phyloP scores from a whole-genome alignment of 352 stramenopile genomes.

The Phytophthora fragariaefolia region DNA sequence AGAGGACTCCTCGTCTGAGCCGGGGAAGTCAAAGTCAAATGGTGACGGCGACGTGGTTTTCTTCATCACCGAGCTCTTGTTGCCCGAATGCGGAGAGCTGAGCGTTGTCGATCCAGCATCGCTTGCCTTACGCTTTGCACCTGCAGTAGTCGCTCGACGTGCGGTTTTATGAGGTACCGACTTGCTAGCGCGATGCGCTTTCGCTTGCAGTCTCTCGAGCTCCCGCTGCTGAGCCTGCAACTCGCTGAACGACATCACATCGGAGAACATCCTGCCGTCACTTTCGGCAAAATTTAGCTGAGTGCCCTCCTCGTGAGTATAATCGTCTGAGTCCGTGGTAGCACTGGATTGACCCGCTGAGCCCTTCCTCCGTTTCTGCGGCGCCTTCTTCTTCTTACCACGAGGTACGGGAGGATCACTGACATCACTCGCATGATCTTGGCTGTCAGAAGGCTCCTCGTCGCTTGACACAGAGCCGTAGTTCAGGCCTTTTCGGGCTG shows the following conservation, averaged over 20 bases:
- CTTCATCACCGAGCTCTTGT: slow-evolving; percentile 26
- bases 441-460: slow-evolving; percentile 2
- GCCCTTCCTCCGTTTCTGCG: slow-evolving; percentile 13
- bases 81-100: neutral
- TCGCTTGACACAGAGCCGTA: slow-evolving; percentile 13
- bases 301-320: slow-evolving; percentile 13
- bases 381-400: slow-evolving; percentile 10
- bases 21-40: slow-evolving; percentile 38
- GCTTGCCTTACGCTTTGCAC: slow-evolving; percentile 37
- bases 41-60: slow-evolving; percentile 34
- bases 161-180: slow-evolving; percentile 13
- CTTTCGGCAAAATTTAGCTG: slow-evolving; percentile 22
- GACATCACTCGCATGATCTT: slow-evolving; percentile 5
- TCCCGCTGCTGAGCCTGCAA: slow-evolving; percentile 68
- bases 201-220: slow-evolving; percentile 39
- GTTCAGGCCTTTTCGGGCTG: slow-evolving; percentile 5
- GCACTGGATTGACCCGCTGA: slow-evolving; percentile 3
- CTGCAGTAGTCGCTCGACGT: slow-evolving; percentile 5
- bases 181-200: slow-evolving; percentile 30
- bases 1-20: slow-evolving; percentile 34
- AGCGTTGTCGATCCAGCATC: neutral
- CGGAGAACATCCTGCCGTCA: slow-evolving; percentile 39
- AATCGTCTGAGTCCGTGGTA: slow-evolving; percentile 17
- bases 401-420: slow-evolving; percentile 5
- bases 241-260: slow-evolving; percentile 63